phyloP scores from a whole-genome alignment of 192 early-diverging fungal genomes.

The Paraglomus brasilianum region DNA sequence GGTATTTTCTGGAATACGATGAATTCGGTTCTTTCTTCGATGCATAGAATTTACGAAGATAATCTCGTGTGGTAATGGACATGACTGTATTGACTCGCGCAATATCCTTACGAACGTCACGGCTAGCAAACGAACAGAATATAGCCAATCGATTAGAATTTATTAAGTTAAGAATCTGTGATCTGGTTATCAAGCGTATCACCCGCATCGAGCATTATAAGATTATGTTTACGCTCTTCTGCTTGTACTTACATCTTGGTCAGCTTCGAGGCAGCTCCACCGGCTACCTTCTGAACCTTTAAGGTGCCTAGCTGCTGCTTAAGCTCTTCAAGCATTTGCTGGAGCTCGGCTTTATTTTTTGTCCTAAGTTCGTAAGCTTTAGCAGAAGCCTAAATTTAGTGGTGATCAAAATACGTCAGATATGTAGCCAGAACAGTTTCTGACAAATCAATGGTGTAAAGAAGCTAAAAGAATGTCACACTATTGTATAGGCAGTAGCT shows the following conservation, averaged over 20 bases:
- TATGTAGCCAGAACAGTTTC: no score
- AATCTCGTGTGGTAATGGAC: constrained; percentile 86
- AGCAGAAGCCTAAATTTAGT: no score
- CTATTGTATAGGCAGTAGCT: no score
- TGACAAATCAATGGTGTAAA: no score
- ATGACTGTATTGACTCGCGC: constrained; percentile 95
- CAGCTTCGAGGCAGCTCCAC: constrained; percentile 75
- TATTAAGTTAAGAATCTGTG: no score
- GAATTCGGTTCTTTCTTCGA: no score
- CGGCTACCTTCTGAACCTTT: constrained; percentile 92
- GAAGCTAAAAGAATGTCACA: no score
- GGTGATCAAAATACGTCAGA: no score
- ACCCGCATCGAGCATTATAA: not conserved
- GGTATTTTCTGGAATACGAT: constrained; percentile 74
- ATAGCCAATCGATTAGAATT: no score
- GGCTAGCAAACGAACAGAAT: constrained; percentile 52
- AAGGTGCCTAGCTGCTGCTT: constrained; percentile 92
- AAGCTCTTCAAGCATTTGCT: constrained; percentile 88
- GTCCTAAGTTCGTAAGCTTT: constrained; percentile 93
- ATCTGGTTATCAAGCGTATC: no score
- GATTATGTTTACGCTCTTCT: not conserved
- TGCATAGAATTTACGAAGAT: constrained; percentile 89
- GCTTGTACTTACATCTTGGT: constrained; percentile 68
- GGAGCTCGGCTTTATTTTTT: constrained; percentile 91
- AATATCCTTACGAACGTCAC: constrained; percentile 88